These are phyloP conservation scores for Salix dunnii DNA, from an alignment of 345 rosid genomes.

Conservation along the genomic window DNA sequence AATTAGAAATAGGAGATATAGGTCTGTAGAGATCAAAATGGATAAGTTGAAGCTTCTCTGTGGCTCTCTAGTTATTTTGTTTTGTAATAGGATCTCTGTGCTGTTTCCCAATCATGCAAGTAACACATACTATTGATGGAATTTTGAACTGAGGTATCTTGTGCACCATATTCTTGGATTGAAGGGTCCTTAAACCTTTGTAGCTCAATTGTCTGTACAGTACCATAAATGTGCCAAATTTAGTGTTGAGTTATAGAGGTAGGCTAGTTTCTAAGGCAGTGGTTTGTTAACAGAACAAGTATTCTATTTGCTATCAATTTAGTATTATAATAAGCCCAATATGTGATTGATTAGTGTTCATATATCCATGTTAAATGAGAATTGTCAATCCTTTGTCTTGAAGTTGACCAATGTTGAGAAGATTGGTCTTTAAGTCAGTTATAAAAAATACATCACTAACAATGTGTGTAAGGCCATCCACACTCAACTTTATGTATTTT, in stretches of 20 bases:
- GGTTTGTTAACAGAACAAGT: not conserved
- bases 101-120: conserved; percentile 2
- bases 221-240: not conserved
- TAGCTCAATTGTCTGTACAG: not conserved
- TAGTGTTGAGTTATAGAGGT: not conserved
- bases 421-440: not conserved
- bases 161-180: not conserved
- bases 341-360: not conserved
- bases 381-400: not conserved
- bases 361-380: not conserved
- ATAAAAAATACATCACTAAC: not conserved
- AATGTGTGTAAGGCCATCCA: not conserved
- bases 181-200: not conserved
- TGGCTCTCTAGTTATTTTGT: too few relatives aligned
- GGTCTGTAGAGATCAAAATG: not conserved
- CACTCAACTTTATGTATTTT: too few relatives aligned
- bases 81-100: conserved; percentile 2
- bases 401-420: too few relatives aligned
- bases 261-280: not conserved
- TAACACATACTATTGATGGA: not conserved
- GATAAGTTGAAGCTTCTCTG: not conserved
- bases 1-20: not conserved
- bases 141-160: not conserved
- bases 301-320: not conserved
- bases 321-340: not conserved